phyloP scores from a whole-genome alignment of 2,329 filamentous ascomycete genomes.

The Endocalyx cinctus region DNA sequence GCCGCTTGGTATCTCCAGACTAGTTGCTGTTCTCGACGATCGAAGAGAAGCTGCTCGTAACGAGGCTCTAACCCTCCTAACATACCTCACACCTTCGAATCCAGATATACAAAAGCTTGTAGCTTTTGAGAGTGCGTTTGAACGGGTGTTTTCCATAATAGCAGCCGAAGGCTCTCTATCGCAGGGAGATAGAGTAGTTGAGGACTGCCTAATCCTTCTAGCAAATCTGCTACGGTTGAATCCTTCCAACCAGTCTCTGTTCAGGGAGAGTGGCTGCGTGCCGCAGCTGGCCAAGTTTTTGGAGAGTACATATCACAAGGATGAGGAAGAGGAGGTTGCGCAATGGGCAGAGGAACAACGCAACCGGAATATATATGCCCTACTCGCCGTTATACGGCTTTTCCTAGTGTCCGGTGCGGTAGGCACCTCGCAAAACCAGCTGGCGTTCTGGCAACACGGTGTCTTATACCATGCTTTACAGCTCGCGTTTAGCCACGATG shows the following conservation, averaged over 20 bases:
- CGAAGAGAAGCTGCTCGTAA: slow-evolving; percentile 81
- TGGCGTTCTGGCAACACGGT: slow-evolving; percentile 78
- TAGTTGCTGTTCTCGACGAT: slow-evolving; percentile 83
- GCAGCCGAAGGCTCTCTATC: slow-evolving; percentile 73
- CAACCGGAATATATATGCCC: slow-evolving; percentile 87
- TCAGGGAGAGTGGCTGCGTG: slow-evolving; percentile 84
- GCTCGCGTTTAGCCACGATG: slow-evolving; percentile 70
- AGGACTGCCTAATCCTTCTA: slow-evolving; percentile 87
- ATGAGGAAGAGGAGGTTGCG: slow-evolving; percentile 58
- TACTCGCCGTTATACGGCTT: slow-evolving; percentile 79
- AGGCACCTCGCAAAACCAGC: slow-evolving; percentile 78
- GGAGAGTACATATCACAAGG: slow-evolving; percentile 50
- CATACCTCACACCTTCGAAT: slow-evolving; percentile 80
- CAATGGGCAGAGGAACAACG: slow-evolving; percentile 72
- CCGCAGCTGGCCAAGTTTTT: slow-evolving; percentile 67
- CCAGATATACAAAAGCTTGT: slow-evolving; percentile 91
- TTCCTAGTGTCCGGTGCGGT: slow-evolving; percentile 79
- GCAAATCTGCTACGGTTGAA: slow-evolving; percentile 87
- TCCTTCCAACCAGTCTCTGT: slow-evolving; percentile 86
- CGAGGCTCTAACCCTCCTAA: slow-evolving; percentile 81
- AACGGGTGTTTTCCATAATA: slow-evolving; percentile 78
- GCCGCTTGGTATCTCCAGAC: slow-evolving; percentile 78
- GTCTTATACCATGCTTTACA: slow-evolving; percentile 75
- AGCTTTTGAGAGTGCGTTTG: slow-evolving; percentile 91
- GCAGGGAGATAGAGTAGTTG: slow-evolving; percentile 80